Percentiles rank a stretch among this genome's conserved stretches.
Evolutionary conservation across 2,329 filamentous ascomycete genomes (phyloP).

Genomic region (Aureobasidium lini): DNA sequence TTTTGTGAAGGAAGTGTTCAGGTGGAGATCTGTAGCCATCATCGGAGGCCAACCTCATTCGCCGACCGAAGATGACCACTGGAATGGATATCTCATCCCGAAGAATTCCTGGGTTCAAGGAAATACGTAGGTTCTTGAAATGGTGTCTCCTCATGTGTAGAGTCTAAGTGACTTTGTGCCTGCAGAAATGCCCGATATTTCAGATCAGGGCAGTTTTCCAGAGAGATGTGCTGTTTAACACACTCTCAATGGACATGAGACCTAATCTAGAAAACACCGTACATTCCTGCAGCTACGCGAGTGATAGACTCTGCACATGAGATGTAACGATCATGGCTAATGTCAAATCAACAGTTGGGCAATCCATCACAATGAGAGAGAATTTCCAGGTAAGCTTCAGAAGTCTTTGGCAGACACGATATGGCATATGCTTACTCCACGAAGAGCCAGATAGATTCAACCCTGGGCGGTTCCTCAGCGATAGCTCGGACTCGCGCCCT

Average conservation of each 20-base stretch:
- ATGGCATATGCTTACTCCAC: no score
- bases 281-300: no score
- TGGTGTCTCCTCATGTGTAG: background rate
- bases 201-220: no score
- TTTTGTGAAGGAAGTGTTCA: constrained; percentile 65
- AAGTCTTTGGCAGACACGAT: no score
- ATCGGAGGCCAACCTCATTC: constrained; percentile 56
- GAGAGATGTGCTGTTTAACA: no score
- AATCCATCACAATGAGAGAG: constrained; percentile 16
- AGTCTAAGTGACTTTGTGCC: background rate
- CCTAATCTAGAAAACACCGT: no score
- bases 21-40: constrained; percentile 69
- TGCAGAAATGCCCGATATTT: no score
- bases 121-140: constrained; percentile 12
- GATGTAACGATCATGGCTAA: background rate
- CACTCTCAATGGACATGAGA: no score
- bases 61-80: constrained; percentile 22
- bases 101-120: constrained; percentile 21
- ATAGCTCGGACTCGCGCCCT: constrained; percentile 33
- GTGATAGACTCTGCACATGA: no score
- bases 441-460: constrained; percentile 16
- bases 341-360: constrained; percentile 20
- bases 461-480: constrained; percentile 20
- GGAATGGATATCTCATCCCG: constrained; percentile 22
- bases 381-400: constrained; percentile 12